A percentile compares a stretch with the other conserved stretches of the same genome.
Evolutionary conservation across 331 rosid species (phyloP).

Genomic region (Saraca asoca): DNA sequence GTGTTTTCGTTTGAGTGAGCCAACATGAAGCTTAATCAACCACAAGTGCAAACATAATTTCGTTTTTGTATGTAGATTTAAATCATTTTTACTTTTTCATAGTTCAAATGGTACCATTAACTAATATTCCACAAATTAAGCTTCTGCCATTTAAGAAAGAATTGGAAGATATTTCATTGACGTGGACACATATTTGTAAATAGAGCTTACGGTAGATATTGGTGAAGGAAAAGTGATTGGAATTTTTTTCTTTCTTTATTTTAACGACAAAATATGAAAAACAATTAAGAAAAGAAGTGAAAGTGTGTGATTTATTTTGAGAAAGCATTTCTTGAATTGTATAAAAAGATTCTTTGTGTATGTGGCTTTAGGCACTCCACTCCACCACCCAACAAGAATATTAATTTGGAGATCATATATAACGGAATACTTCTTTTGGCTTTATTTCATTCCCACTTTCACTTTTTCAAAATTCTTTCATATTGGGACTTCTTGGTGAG

Average conservation of each 20-base stretch:
- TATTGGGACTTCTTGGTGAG: slow-evolving; percentile 13
- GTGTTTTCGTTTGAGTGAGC: no score
- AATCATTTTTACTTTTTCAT: no score
- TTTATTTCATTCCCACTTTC: neutral
- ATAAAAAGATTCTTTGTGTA: no score
- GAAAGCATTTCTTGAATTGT: no score
- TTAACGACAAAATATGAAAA: neutral
- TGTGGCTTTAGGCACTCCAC: neutral
- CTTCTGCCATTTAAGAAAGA: slow-evolving; percentile 5
- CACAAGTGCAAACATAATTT: no score
- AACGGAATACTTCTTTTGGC: neutral
- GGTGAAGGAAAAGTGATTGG: slow-evolving; percentile 10
- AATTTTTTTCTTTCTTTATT: neutral
- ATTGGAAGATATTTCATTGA: neutral
- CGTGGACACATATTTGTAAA: neutral
- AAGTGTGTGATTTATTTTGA: neutral
- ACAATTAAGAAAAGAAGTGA: neutral
- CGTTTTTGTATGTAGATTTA: no score
- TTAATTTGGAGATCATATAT: no score
- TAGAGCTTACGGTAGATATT: neutral
- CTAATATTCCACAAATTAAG: neutral
- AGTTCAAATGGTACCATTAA: no score
- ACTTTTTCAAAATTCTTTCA: neutral
- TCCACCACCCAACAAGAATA: slow-evolving; percentile 22
- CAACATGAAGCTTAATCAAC: no score